Base-by-base conservation (phyloP, 352 stramenopile genomes). In the Nothophytophthora sp. region DNA sequence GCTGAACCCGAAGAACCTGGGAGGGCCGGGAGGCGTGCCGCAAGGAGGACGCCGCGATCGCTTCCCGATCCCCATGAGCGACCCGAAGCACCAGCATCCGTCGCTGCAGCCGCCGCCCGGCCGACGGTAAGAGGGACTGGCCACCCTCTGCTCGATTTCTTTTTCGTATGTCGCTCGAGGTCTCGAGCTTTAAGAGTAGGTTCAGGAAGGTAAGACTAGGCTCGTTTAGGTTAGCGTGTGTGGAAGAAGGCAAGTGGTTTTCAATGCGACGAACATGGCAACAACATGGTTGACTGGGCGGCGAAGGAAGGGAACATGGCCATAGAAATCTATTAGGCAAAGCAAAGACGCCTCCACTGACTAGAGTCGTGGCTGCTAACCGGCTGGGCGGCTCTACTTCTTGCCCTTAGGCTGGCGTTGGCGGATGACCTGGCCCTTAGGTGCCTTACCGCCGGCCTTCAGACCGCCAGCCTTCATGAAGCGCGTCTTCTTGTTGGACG, bases 1-100 rank as follows among this genome's bases (percentile, higher is more conserved):
- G 27, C 42, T 90, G 44, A 90, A 90, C 59, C 75, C 79, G 37
- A 90, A 90, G 58, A 88, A 86, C 44, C 43, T 90, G 4, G 79
- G 73, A 25, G 63, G 61, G 15, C 77, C 77, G 7, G 51, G 55
- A 19, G 72, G 68, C 23, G 69, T 79, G 36, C 65, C 62, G 13
- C 73, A 76, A 19, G 59, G 53, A 40, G 71, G 68, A 10, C 76
- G 79, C 53, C 76, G 79, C 27, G 79, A 90, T 61, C 67, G 71
- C 25, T 90, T 90, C 57, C 77, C 79, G 38, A 85, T 90, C 45
- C 79, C 79, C 1, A 87, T 88, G 73, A 71, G 55, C 43, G 79
- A 88, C 47, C 76, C 76, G 46, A 88, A 90, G 67, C 79, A 90
- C 50, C 71, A 71, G 32, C 73, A 81, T 53, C 76, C 79, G 54